Base-by-base conservation (phyloP, 768 basidiomycete species). In the Boletus pseudo-olivaceus region DNA sequence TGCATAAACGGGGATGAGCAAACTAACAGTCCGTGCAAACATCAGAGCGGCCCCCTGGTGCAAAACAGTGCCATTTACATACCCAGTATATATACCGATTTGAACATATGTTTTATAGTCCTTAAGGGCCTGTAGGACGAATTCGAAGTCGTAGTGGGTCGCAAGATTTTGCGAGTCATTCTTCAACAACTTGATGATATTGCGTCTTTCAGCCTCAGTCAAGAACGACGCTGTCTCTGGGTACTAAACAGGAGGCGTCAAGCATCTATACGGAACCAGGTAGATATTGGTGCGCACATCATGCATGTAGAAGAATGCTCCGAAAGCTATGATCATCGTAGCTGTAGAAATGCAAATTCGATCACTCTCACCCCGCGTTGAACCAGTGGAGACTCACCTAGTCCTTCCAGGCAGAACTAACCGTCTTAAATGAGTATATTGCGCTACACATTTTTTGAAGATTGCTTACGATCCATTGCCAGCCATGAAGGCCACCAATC, bases 191-290 rank as follows among this genome's bases (percentile, higher is more conserved):
- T 2, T 40, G 12, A 75, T 53, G 7, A 82, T 66, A 45, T 67
- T 59, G 40, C 49, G 59, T 44, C 73, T 75, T 59, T 85, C 83
- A 2, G 59, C 51, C 9, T 73, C 70, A 11, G 73, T 77, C 53
- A 84, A 66, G 69, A 84, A 85, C 23, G 67, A 73, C 11, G 83
- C 83, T 1, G 82, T 85, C 57, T 79, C 77, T 26, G 83, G 82
- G 64, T 79, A 83, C 79, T 81, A 54, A 2, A 23, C 14, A 44
- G 17, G 1, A 26, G 17, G 27, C 7, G 7, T 37, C 62, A 8
- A 53, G 50, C 15, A 45, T 29, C 39, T 43, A 62, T 19, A 58
- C 30, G 5, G 57, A 45, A 26, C 60, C 26, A 19, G 19, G 7
- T 20, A 33, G 37, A 32, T 11, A 6, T 19, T 32, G 8, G 7